A percentile compares a stretch with the other conserved stretches of the same genome.
phyloP scores from a whole-genome alignment of 2,329 filamentous ascomycete species.

The Ophioceras dolichostomum region DNA sequence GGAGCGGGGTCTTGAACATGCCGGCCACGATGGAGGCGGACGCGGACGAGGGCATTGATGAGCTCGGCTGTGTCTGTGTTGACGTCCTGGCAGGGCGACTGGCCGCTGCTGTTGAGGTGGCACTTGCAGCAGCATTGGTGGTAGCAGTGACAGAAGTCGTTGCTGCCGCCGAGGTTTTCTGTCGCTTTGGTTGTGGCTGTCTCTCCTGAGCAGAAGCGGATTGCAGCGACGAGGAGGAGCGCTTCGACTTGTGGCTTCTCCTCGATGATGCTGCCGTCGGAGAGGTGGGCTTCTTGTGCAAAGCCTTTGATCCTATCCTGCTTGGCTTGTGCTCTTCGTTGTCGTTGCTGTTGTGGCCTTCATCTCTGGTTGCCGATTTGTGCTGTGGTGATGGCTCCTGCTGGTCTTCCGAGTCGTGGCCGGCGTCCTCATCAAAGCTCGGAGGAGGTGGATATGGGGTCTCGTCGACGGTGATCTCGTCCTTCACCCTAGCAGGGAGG shows the following conservation, averaged over 20 bases:
- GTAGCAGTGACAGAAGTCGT: too few species aligned
- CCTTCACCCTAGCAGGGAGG: conserved; percentile 7
- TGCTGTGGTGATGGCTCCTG: neutral
- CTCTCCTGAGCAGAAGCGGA: neutral
- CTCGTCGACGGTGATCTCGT: conserved; percentile 5
- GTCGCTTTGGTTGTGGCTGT: neutral
- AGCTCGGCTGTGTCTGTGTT: neutral
- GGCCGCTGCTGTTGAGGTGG: neutral
- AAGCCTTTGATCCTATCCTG: too few species aligned
- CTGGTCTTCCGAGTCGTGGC: too few species aligned
- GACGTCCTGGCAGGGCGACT: neutral
- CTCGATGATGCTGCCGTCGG: neutral
- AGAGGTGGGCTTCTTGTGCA: neutral
- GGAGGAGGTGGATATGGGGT: neutral
- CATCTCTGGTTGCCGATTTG: too few species aligned
- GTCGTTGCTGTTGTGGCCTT: too few species aligned
- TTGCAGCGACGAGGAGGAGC: too few species aligned
- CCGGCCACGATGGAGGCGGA: neutral
- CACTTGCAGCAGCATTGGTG: too few species aligned
- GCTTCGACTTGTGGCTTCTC: neutral
- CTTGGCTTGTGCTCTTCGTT: neutral
- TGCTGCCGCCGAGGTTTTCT: too few species aligned
- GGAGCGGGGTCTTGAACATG: neutral
- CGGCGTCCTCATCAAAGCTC: too few species aligned
- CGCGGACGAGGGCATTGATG: neutral